A percentile compares a stretch with the other conserved stretches of the same genome.
These are phyloP conservation scores for Dryadomyces sulphureus DNA, from an alignment of 2,329 filamentous ascomycete species.

Conservation along the genomic window DNA sequence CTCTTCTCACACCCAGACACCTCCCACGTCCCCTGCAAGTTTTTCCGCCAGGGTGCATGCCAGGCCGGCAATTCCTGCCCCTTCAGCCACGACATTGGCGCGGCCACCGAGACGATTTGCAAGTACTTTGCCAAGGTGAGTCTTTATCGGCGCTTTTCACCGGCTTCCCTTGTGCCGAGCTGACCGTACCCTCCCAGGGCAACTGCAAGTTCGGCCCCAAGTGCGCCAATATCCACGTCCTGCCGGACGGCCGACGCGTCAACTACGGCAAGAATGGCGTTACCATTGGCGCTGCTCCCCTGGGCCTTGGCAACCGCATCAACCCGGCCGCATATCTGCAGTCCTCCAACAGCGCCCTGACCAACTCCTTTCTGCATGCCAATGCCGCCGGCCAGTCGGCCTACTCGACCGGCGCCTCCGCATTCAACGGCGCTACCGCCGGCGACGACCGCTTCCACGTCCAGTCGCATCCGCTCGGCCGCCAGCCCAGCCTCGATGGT, in stretches of 20 bases:
- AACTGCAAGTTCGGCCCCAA: conserved; percentile 99
- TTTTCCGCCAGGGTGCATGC: conserved; percentile 91
- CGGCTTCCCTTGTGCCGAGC: background rate
- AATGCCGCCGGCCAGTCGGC: conserved; percentile 8
- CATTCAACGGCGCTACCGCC: conserved; percentile 13
- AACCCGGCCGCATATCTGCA: conserved; percentile 50
- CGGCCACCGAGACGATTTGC: conserved; percentile 76
- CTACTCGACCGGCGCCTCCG: conserved; percentile 8
- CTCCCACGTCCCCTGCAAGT: conserved; percentile 97
- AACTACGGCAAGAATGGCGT: conserved; percentile 62
- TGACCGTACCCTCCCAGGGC: conserved; percentile 39
- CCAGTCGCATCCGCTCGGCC: conserved; percentile 22
- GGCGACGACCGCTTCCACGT: conserved; percentile 22
- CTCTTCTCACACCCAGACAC: conserved; percentile 48
- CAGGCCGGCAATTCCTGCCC: conserved; percentile 93
- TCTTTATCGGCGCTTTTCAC: too few relatives aligned
- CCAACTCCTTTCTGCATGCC: conserved; percentile 47
- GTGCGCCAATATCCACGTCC: conserved; percentile 90
- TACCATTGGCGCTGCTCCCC: conserved; percentile 40
- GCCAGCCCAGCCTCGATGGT: conserved; percentile 38
- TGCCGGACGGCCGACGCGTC: conserved; percentile 83
- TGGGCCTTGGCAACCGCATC: conserved; percentile 52
- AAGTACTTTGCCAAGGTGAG: conserved; percentile 97
- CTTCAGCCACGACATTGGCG: conserved; percentile 85
- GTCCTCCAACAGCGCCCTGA: conserved; percentile 54